Percentiles rank a stretch among this genome's conserved stretches.
Evolutionary conservation across 2,329 filamentous ascomycete species (phyloP).

Genomic region (Fonsecaea monophora): DNA sequence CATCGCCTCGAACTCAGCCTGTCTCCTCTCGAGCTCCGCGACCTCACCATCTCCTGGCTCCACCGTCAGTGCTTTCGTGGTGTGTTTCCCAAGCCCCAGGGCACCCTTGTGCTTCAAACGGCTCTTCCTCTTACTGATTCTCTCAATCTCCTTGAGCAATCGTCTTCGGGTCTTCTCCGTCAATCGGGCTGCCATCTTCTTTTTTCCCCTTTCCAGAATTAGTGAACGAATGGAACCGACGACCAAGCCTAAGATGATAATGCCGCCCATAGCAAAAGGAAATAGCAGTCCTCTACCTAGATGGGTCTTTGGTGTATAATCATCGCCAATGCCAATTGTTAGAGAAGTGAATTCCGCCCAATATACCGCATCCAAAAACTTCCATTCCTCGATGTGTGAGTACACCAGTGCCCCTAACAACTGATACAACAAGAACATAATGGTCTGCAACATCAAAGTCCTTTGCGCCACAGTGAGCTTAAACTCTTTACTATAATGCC

Average conservation of each 20-base stretch:
- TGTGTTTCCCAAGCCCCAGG: conserved; percentile 25
- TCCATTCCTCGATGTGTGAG: conserved; percentile 58
- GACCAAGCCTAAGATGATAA: conserved; percentile 62
- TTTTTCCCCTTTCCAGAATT: conserved; percentile 49
- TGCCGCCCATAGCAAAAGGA: conserved; percentile 62
- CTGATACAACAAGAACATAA: conserved; percentile 50
- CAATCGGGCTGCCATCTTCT: conserved; percentile 46
- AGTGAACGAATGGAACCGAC: conserved; percentile 58
- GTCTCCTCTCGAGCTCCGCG: conserved; percentile 38
- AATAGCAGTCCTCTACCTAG: conserved; percentile 60
- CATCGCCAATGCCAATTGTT: conserved; percentile 62
- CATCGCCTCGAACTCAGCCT: conserved; percentile 55
- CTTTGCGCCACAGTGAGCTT: conserved; percentile 63
- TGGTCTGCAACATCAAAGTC: conserved; percentile 57
- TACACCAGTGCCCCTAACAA: conserved; percentile 50
- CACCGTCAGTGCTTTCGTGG: conserved; percentile 24
- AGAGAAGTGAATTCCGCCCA: conserved; percentile 64
- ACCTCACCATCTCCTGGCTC: conserved; percentile 32
- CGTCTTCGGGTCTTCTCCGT: conserved; percentile 46
- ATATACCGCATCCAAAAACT: conserved; percentile 61
- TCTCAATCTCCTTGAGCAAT: conserved; percentile 41
- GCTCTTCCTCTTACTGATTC: conserved; percentile 14
- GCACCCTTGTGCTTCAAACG: conserved; percentile 18
- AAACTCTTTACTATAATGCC: conserved; percentile 64
- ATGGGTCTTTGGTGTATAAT: conserved; percentile 58